These are phyloP conservation scores for Zygoascus sp. DNA, from an alignment of 1,139 yeast species.

Conservation along the genomic window DNA sequence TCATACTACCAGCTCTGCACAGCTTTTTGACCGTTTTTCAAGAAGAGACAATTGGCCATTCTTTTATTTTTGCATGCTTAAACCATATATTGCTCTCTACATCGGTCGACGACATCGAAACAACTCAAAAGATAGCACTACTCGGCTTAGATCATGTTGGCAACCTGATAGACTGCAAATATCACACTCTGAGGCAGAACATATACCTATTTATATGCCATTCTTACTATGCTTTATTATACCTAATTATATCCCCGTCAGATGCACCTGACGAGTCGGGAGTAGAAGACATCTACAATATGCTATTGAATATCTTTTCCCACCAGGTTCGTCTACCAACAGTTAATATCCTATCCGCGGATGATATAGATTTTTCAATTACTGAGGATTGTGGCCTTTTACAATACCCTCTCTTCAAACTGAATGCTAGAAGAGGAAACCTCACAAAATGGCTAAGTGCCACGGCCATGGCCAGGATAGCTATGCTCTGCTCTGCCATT, in stretches of 20 bases:
- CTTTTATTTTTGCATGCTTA: conserved; percentile 17
- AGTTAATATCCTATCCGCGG: not conserved
- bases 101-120: conserved; percentile 12
- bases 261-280: not conserved
- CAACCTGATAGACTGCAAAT: conserved; percentile 20
- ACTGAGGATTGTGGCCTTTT: not conserved
- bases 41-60: conserved; percentile 21
- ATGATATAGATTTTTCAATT: conserved; percentile 7
- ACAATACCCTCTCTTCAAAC: conserved; percentile 3
- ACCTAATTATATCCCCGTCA: not conserved
- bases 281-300: not conserved
- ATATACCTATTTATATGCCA: conserved; percentile 23
- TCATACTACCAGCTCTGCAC: conserved; percentile 11
- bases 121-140: conserved; percentile 19
- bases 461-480: conserved; percentile 4
- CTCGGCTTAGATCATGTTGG: conserved; percentile 19
- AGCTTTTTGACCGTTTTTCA: conserved; percentile 16
- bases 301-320: conserved; percentile 1
- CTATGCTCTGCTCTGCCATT: conserved; percentile 5
- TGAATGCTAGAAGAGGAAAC: conserved; percentile 1
- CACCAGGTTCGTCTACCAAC: not conserved
- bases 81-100: conserved; percentile 12
- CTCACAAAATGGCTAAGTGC: conserved; percentile 7
- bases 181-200: conserved; percentile 25
- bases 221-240: conserved; percentile 14